Evolutionary conservation across 1,139 yeast species (phyloP), one percentile per base, ranked within the genome.

Genomic region (Meyerozyma smithsonii): DNA sequence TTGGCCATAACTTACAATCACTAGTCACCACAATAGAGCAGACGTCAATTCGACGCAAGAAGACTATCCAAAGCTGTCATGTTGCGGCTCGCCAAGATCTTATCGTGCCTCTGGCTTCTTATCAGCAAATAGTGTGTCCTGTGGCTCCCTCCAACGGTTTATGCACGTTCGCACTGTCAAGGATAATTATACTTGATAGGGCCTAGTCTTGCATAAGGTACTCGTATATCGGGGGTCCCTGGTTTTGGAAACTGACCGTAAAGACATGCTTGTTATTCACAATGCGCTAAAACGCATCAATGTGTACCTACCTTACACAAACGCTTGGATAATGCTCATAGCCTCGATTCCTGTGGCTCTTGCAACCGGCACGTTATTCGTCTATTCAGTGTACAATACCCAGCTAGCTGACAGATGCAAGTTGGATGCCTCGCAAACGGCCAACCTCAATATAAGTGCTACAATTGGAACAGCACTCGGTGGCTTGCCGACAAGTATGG

Each of bases 401-500:
- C 65, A 62, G 40, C 47, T 64, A 28, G 66, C 66, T 1, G 59
- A 59, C 14, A 43, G 42, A 36, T 64, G 69, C 48, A 49, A 54
- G 11, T 47, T 64, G 28, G 58, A 50, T 37, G 56, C 66, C 12
- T 51, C 61, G 19, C 54, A 58, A 38, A 48, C 62, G 19, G 63
- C 66, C 15, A 57, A 56, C 42, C 53, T 64, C 46, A 62, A 57
- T 42, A 61, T 64, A 19, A 46, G 58, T 41, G 61, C 61, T 24
- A 62, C 66, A 1, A 32, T 61, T 6, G 69, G 69, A 3, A 54
- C 64, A 3, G 61, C 69, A 1, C 32, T 62, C 14, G 69, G 69
- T 8, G 66, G 67, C 0, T 42, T 64, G 4, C 69, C 2, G 69
- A 64, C 41, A 45, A 44, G 19, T 62, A 60, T 42, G 69, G 69